Evolutionary conservation across 2,329 filamentous ascomycete genomes (phyloP).

Genomic region (Xylaria sp.): DNA sequence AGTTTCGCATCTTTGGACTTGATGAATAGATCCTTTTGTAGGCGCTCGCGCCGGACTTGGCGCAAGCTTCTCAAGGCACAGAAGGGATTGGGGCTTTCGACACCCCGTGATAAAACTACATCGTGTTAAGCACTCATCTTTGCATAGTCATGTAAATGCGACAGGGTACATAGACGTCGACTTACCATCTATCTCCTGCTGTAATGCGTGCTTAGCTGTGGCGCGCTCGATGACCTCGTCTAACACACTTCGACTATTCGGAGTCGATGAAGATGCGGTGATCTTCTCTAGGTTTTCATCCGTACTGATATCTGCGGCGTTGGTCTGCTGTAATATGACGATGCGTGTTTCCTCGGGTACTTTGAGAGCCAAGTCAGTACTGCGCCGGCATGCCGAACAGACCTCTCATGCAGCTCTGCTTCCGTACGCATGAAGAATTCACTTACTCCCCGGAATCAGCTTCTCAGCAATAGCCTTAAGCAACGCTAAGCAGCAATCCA

Average conservation of each 20-base stretch:
- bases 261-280: background rate
- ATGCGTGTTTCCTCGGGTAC: conserved; percentile 60
- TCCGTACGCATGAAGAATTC: background rate
- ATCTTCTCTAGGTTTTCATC: conserved; percentile 26
- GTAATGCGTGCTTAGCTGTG: conserved; percentile 50
- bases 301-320: conserved; percentile 33
- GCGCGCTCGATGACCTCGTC: conserved; percentile 62
- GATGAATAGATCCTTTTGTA: conserved; percentile 59
- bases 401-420: background rate
- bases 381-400: background rate
- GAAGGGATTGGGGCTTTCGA: conserved; percentile 53
- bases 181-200: conserved; percentile 56
- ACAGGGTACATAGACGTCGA: background rate
- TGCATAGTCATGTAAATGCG: too few relatives aligned
- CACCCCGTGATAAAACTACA: conserved; percentile 51
- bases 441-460: conserved; percentile 61
- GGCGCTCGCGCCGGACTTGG: conserved; percentile 55
- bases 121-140: background rate
- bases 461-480: conserved; percentile 72
- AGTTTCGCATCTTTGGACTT: conserved; percentile 68
- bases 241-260: conserved; percentile 43
- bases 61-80: conserved; percentile 57
- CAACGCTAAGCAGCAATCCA: conserved; percentile 45
- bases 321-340: conserved; percentile 65
- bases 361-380: conserved; percentile 5